Percentiles rank a stretch among this genome's conserved stretches.
Evolutionary conservation across 2,329 filamentous ascomycete species (phyloP).

Genomic region (Herpotrichia juniperi): DNA sequence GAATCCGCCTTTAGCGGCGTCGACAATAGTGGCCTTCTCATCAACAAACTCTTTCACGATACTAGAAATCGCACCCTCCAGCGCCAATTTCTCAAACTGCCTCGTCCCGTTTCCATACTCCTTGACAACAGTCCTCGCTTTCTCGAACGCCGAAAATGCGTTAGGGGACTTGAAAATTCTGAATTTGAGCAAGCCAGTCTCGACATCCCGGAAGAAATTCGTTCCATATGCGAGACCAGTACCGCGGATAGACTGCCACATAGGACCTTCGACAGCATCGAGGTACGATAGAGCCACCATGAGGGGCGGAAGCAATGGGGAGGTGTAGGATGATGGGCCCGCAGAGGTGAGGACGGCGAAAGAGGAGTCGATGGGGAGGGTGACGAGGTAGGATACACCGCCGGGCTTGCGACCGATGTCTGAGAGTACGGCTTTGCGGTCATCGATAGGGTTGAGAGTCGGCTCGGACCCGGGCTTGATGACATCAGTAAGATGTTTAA

Average conservation of each 20-base stretch:
- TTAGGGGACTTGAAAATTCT: slow-evolving; percentile 90
- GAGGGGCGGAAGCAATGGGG: slow-evolving; percentile 80
- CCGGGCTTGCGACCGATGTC: slow-evolving; percentile 77
- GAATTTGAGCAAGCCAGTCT: slow-evolving; percentile 81
- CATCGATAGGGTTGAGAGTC: slow-evolving; percentile 72
- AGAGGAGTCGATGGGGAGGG: slow-evolving; percentile 92
- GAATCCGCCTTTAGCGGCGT: slow-evolving; percentile 83
- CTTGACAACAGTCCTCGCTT: slow-evolving; percentile 75
- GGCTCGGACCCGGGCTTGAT: slow-evolving; percentile 56
- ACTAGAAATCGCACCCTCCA: slow-evolving; percentile 88
- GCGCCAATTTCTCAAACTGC: slow-evolving; percentile 77
- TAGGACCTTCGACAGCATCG: slow-evolving; percentile 88
- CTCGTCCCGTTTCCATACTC: slow-evolving; percentile 74
- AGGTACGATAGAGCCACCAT: slow-evolving; percentile 91
- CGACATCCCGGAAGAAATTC: slow-evolving; percentile 76
- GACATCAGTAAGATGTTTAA: slow-evolving; percentile 66
- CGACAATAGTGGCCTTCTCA: slow-evolving; percentile 83
- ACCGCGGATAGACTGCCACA: slow-evolving; percentile 92
- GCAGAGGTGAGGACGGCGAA: slow-evolving; percentile 78
- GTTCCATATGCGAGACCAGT: slow-evolving; percentile 92
- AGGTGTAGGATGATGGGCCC: slow-evolving; percentile 75
- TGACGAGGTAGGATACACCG: slow-evolving; percentile 76
- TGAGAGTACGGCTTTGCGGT: slow-evolving; percentile 73
- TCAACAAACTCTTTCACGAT: slow-evolving; percentile 88
- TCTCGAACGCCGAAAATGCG: slow-evolving; percentile 81